A percentile compares a stretch with the other conserved stretches of the same genome.
These are phyloP conservation scores for Tolypocladium nubicola DNA, from an alignment of 2,329 filamentous ascomycete species.

Conservation along the genomic window DNA sequence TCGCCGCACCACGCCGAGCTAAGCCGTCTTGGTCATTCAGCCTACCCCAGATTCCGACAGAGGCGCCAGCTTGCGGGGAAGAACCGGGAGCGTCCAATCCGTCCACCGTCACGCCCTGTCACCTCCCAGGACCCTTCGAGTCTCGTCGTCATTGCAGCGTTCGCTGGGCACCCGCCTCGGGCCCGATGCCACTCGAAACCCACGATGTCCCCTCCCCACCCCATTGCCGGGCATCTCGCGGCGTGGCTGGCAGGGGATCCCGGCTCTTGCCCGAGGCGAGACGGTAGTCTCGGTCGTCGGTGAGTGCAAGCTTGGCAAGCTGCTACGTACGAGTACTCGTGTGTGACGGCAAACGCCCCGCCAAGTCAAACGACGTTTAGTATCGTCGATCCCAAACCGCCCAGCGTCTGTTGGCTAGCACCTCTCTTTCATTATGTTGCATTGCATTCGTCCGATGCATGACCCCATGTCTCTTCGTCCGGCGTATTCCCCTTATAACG, in stretches of 20 bases:
- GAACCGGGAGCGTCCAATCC: not conserved
- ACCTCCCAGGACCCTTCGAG: not conserved
- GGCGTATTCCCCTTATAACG: too few species aligned
- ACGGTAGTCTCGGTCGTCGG: not conserved
- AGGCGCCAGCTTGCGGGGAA: not conserved
- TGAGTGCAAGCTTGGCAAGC: not conserved
- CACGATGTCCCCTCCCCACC: not conserved
- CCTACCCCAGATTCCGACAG: constrained; percentile 1
- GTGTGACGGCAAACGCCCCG: not conserved
- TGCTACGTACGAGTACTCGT: not conserved
- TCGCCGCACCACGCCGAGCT: not conserved
- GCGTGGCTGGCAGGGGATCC: not conserved
- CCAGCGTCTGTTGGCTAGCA: too few species aligned
- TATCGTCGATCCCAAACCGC: too few species aligned
- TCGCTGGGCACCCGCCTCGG: not conserved
- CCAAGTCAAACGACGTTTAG: not conserved
- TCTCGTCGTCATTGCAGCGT: not conserved
- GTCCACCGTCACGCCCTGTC: not conserved
- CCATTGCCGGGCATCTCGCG: not conserved
- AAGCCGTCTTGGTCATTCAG: not conserved
- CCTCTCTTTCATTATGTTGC: not conserved
- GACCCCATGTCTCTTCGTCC: not conserved
- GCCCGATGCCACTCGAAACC: not conserved
- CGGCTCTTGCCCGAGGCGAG: not conserved
- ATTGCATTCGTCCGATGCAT: not conserved